Base-by-base conservation (phyloP, 2,329 filamentous ascomycete genomes). In the Claviceps fusiformis region DNA sequence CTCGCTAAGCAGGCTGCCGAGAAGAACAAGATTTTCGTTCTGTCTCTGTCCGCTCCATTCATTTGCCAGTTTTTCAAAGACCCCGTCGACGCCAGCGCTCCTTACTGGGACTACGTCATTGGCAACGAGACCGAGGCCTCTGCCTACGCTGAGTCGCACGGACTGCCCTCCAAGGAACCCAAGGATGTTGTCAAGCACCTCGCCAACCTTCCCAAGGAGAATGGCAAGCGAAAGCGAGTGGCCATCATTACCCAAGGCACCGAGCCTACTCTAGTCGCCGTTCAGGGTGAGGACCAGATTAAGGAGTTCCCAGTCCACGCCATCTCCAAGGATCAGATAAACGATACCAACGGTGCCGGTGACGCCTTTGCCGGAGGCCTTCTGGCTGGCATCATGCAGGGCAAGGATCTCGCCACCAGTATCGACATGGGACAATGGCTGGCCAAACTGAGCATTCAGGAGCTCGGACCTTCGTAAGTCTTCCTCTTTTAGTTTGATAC, bases 61-160 rank as follows among this genome's bases (percentile, higher is more conserved):
- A 95, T 98, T 67, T 77, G 86, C 44, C 87, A 95, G 69, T 95
- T 96, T 81, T 98, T 97, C 86, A 96, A 96, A 79, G 91, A 96
- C 52, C 87, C 83, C 61, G 82, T 98, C 50, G 89, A 95, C 72
- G 84, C 83, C 64, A 86, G 87, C 54, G 78, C 89, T 54, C 87
- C 87, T 35, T 96, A 95, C 82, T 95, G 90, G 79, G 91, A 97
- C 75, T 95, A 92, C 73, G 78, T 97, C 59, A 87, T 98, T 70
- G 92, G 91, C 67, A 98, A 98, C 75, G 93, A 98, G 83, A 87
- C 88, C 61, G 93, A 98, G 76, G 92, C 91, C 51, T 81, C 84
- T 63, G 79, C 90, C 56, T 98, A 92, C 73, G 88, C 91, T 61
- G 85, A 90, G 70, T 84, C 84, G 57, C 90, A 95, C 73, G 77